Evolutionary conservation across 1,139 yeast genomes (phyloP).

Genomic region (Arxiozyma telluris): DNA sequence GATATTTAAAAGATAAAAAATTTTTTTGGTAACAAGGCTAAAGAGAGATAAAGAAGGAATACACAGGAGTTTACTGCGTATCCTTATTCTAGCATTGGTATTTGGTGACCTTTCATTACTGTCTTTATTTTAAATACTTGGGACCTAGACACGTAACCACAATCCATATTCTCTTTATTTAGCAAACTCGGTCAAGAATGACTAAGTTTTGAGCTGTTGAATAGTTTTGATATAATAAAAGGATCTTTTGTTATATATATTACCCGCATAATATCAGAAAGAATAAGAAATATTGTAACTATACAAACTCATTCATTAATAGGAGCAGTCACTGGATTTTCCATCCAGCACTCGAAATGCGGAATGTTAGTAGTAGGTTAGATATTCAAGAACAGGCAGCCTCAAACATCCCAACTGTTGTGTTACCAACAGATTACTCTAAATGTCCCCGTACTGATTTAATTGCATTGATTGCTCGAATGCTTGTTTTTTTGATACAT

Average conservation of each 20-base stretch:
- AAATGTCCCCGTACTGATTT: constrained; percentile 64
- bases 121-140: neutral
- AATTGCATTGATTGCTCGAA: constrained; percentile 62
- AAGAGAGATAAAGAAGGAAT: neutral
- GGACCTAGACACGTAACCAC: neutral
- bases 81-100: too few species aligned
- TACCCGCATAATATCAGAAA: neutral
- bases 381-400: neutral
- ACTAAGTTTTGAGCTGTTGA: neutral
- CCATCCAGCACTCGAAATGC: neutral
- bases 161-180: neutral
- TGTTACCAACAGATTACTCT: constrained; percentile 39
- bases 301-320: neutral
- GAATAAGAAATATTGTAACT: neutral
- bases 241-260: neutral
- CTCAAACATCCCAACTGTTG: constrained; percentile 9
- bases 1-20: neutral
- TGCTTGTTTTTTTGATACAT: constrained; percentile 63
- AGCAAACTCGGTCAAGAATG: neutral
- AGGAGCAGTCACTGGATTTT: neutral
- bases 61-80: neutral
- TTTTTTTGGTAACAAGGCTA: neutral
- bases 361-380: neutral
- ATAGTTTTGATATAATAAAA: neutral
- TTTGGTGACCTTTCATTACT: neutral